Evolutionary conservation across 2,329 filamentous ascomycete species (phyloP), one percentile per base, ranked within the genome.

Genomic region (Fusarium virguliforme): DNA sequence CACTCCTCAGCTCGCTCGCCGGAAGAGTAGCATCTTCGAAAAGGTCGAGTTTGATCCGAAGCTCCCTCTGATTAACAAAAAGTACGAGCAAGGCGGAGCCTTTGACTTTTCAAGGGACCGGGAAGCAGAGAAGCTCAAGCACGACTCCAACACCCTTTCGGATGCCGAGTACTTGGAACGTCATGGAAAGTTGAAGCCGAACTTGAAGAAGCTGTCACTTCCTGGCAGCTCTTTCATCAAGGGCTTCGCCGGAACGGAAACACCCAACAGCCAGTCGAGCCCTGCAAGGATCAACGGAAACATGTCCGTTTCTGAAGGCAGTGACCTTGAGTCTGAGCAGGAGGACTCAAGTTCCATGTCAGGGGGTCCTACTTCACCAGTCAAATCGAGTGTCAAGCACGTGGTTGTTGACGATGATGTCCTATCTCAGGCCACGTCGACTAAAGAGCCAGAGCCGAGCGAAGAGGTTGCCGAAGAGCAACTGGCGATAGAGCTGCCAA

Each of bases 21-120:
- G 83, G 8, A 83, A 83, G 35, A 79, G 78, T 8, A 88, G 84
- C 64, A 81, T 86, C 10, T 90, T 89, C 67, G 85, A 87, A 34
- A 87, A 84, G 67, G 82, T 90, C 32, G 81, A 85, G 40, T 87
- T 90, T 54, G 86, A 87, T 28, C 83, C 86, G 6, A 82, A 82
- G 15, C 79, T 89, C 34, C 85, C 87, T 0, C 77, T 85, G 60
- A 86, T 88, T 46, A 88, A 86, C 68, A 88, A 86, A 68, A 90
- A 90, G 70, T 90, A 90, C 68, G 85, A 88, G 69, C 84, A 85
- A 50, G 86, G 85, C 5, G 88, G 88, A 13, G 82, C 84, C 3
- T 90, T 87, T 66, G 84, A 87, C 64, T 87, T 76, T 75, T 76
- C 76, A 55, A 76, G 81, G 72, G 75, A 79, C 22, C 73, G 77